A percentile compares a stretch with the other conserved stretches of the same genome.
phyloP scores from a whole-genome alignment of 2,329 filamentous ascomycete species.

The Trichoderma gracile region DNA sequence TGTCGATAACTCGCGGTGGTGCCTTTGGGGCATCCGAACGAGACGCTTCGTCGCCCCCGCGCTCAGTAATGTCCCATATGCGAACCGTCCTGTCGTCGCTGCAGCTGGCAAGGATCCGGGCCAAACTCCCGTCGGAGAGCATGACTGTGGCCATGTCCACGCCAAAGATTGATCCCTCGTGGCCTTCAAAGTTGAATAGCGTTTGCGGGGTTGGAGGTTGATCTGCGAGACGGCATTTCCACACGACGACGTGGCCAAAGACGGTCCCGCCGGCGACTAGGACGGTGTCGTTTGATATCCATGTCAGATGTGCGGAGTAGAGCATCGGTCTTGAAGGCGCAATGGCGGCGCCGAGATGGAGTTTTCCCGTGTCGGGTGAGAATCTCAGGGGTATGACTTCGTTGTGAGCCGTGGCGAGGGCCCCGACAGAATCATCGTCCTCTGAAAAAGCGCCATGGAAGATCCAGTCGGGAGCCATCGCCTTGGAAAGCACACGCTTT shows the following conservation, averaged over 20 bases:
- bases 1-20: constrained; percentile 28
- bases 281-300: constrained; percentile 58
- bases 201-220: constrained; percentile 41
- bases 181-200: constrained; percentile 60
- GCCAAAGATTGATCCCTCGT: constrained; percentile 93
- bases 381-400: constrained; percentile 60
- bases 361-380: constrained; percentile 33
- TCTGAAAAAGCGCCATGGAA: constrained; percentile 64
- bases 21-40: constrained; percentile 63
- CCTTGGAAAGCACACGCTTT: constrained; percentile 39
- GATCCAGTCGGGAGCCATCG: constrained; percentile 71
- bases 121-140: constrained; percentile 40
- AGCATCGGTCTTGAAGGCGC: constrained; percentile 79
- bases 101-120: constrained; percentile 79
- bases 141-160: constrained; percentile 70
- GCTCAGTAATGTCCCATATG: constrained; percentile 78
- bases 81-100: constrained; percentile 91
- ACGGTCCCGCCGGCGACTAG: constrained; percentile 87
- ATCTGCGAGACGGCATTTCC: constrained; percentile 63
- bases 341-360: constrained; percentile 52
- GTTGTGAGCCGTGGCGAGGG: constrained; percentile 84
- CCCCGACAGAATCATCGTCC: constrained; percentile 46
- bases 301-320: constrained; percentile 77
- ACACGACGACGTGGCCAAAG: constrained; percentile 90
- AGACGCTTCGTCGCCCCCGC: constrained; percentile 25